Base-by-base conservation (phyloP, 768 basidiomycete species). In the Serendipita sp. region DNA sequence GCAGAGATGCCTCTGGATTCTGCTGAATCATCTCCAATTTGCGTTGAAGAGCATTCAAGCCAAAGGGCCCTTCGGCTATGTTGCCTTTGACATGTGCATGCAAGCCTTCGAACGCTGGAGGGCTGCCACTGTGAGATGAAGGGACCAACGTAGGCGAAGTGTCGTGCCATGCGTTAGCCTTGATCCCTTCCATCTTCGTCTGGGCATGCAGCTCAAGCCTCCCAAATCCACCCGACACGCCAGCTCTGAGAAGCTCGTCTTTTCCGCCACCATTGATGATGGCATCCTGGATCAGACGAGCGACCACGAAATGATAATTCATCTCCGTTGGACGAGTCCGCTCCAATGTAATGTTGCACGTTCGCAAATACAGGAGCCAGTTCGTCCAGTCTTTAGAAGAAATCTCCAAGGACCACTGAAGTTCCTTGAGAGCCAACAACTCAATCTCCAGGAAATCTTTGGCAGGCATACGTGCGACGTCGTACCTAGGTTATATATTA, bases 361-460 rank as follows among this genome's bases (percentile, higher is more conserved):
- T 60, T 23, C 55, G 55, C 8, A 60, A 34, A 29, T 60, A 37
- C 8, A 60, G 55, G 55, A 60, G 55, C 55, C 55, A 60, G 27
- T 60, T 60, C 29, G n/a, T 60, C 55, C 55, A 60, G 55, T 60
- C 55, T 60, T 60, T 60, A 10, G 55, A 60, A 33, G 55, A 27
- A 37, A 60, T 60, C 36, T 60, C 55, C 29, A 60, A 60, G 55
- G 55, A 60, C 55, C 55, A 60, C 29, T 60, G 55, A 60, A 60
- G 55, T 60, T 60, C 55, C 55, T 60, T 60, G 55, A 60, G 55
- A 36, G 55, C 55, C 55, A 60, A 60, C 55, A 60, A 60, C 55
- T 60, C 55, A 36, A 60, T 60, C 55, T 60, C 29, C 55, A 60
- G 33, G 34, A 60, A 60, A 36, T 60, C 55, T 31, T 31, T 37